Evolutionary conservation across 805 yeast species (phyloP).

Genomic region (Suhomyces faveliae): DNA sequence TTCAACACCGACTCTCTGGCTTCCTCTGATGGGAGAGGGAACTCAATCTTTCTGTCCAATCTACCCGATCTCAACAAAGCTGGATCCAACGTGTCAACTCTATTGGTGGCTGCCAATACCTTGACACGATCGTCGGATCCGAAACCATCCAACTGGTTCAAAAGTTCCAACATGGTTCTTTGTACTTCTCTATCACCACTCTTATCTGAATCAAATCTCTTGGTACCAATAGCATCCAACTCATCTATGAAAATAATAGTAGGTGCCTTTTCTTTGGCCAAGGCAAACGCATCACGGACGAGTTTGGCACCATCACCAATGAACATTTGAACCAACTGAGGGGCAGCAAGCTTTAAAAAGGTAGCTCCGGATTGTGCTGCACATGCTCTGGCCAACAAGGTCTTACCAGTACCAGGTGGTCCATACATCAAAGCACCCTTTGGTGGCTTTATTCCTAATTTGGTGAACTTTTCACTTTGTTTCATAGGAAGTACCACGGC

Average conservation of each 20-base stretch:
- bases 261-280: constrained; percentile 48
- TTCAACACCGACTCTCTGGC: constrained; percentile 95
- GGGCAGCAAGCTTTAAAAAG: constrained; percentile 45
- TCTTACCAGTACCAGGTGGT: constrained; percentile 50
- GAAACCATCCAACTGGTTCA: constrained; percentile 77
- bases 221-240: constrained; percentile 48
- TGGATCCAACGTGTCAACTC: constrained; percentile 99
- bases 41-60: constrained; percentile 96
- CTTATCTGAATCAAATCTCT: constrained; percentile 45
- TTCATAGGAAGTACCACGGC: constrained; percentile 98
- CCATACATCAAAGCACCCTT: constrained; percentile 50
- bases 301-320: constrained; percentile 49
- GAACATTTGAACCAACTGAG: constrained; percentile 47
- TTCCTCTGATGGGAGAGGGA: constrained; percentile 96
- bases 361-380: constrained; percentile 49
- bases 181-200: constrained; percentile 49
- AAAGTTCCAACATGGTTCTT: constrained; percentile 49
- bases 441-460: constrained; percentile 78
- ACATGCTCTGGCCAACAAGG: constrained; percentile 47
- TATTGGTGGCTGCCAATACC: constrained; percentile 96
- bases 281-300: constrained; percentile 46
- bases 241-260: constrained; percentile 47
- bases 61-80: constrained; percentile 98
- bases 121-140: constrained; percentile 96
- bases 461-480: constrained; percentile 93